phyloP scores from a whole-genome alignment of 768 basidiomycete genomes.

The Suillus subluteus region DNA sequence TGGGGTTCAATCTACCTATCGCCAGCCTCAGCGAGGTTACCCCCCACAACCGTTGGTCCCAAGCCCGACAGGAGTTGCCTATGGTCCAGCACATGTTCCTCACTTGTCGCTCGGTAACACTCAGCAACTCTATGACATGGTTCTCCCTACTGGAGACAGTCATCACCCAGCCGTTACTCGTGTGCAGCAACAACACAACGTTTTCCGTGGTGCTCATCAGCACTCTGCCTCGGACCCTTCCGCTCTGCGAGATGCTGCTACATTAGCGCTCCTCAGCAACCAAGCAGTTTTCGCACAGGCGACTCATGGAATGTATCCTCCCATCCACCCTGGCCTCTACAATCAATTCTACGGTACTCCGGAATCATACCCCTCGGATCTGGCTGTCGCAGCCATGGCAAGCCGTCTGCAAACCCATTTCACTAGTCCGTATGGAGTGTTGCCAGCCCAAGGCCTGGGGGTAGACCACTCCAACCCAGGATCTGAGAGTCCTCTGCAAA shows the following conservation, averaged over 20 bases:
- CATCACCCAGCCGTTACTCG: conserved; percentile 70
- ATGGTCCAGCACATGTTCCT: conserved; percentile 57
- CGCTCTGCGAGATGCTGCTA: conserved; percentile 68
- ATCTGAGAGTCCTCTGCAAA: conserved; percentile 24
- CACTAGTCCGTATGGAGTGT: conserved; percentile 55
- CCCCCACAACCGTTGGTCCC: conserved; percentile 60
- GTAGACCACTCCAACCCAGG: conserved; percentile 43
- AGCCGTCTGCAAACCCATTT: conserved; percentile 62
- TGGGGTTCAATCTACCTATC: conserved; percentile 54
- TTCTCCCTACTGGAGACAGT: conserved; percentile 54
- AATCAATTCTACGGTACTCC: conserved; percentile 70
- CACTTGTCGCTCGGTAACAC: conserved; percentile 74
- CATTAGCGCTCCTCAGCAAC: conserved; percentile 64
- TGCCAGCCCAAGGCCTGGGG: conserved; percentile 47
- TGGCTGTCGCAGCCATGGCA: conserved; percentile 59
- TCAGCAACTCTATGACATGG: conserved; percentile 83
- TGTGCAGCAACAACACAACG: conserved; percentile 78
- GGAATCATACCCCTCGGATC: conserved; percentile 59
- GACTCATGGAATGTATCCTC: conserved; percentile 60
- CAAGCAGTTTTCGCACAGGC: conserved; percentile 50
- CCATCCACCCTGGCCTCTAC: conserved; percentile 63
- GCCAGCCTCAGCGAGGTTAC: conserved; percentile 60
- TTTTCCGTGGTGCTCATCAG: conserved; percentile 75
- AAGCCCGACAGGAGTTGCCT: conserved; percentile 56
- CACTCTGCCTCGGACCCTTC: conserved; percentile 86